phyloP scores from a whole-genome alignment of 1,284 basidiomycete genomes.

The Austroboletus niveus region DNA sequence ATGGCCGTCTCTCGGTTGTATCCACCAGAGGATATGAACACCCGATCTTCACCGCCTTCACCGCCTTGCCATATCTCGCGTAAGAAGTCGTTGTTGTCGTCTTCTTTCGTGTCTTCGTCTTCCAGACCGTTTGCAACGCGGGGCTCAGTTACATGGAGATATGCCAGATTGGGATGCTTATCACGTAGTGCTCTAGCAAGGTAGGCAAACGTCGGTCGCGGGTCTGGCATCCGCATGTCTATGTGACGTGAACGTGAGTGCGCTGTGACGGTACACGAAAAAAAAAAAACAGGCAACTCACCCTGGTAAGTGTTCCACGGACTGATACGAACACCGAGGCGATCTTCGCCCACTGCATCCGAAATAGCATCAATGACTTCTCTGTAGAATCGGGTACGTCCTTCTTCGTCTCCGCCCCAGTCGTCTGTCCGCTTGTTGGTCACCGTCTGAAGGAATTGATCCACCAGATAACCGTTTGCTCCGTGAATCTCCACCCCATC shows the following conservation, averaged over 20 bases:
- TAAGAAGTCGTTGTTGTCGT: conserved; percentile 3
- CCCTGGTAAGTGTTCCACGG: conserved; percentile 47
- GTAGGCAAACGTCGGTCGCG: conserved; percentile 42
- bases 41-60: too few relatives aligned
- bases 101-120: neutral
- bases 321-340: conserved; percentile 50
- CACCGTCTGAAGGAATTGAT: conserved; percentile 32
- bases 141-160: conserved; percentile 57
- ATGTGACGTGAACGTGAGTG: conserved; percentile 19
- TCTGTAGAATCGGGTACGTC: conserved; percentile 46
- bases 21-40: too few relatives aligned
- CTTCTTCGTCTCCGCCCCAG: conserved; percentile 55
- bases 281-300: conserved; percentile 10
- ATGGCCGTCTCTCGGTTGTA: neutral
- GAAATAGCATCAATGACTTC: conserved; percentile 46
- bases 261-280: conserved; percentile 20
- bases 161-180: conserved; percentile 43
- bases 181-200: conserved; percentile 37
- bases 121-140: conserved; percentile 27
- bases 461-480: conserved; percentile 21
- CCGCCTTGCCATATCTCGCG: conserved; percentile 11
- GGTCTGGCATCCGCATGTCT: conserved; percentile 31
- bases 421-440: conserved; percentile 40
- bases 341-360: conserved; percentile 38
- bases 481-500: conserved; percentile 30